Conservation (phyloP, 495 filamentous ascomycete genomes). For the Lophium mytilinum region DNA sequence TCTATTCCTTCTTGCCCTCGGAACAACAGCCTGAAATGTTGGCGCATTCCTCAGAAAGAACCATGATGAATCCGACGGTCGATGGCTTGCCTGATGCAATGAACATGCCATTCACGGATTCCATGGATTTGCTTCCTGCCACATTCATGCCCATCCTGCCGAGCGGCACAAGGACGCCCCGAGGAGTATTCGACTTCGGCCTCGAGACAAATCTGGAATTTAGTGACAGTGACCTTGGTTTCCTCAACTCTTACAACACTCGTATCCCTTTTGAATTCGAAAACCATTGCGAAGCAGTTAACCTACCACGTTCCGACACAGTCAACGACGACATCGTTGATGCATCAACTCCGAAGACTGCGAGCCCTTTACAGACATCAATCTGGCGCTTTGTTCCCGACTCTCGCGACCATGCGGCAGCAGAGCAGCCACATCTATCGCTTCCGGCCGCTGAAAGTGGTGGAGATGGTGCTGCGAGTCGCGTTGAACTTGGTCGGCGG, state of each 20-base stretch:
- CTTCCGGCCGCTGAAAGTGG: slow-evolving; percentile 34
- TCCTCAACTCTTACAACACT: slow-evolving; percentile 51
- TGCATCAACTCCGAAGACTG: slow-evolving; percentile 19
- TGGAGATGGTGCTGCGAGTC: slow-evolving; percentile 18
- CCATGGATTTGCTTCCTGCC: no score
- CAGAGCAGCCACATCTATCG: slow-evolving; percentile 48
- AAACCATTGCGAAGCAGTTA: slow-evolving; percentile 7
- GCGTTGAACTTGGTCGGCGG: slow-evolving; percentile 21
- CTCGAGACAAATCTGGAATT: slow-evolving; percentile 50
- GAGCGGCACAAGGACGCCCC: slow-evolving; percentile 15
- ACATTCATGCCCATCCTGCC: background rate
- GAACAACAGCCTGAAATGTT: no score
- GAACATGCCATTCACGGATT: no score
- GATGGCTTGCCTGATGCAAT: no score
- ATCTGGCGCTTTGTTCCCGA: slow-evolving; percentile 49
- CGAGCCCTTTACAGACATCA: slow-evolving; percentile 39
- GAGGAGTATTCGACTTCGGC: slow-evolving; percentile 38
- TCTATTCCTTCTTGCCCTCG: no score
- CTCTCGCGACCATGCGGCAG: slow-evolving; percentile 42
- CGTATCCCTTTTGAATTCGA: slow-evolving; percentile 33
- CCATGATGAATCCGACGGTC: no score
- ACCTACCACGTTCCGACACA: slow-evolving; percentile 1
- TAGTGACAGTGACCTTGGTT: slow-evolving; percentile 51
- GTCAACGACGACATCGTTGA: slow-evolving; percentile 6
- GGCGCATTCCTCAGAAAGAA: no score